Conservation (phyloP, 129 eudicot species). For the Gnaphalium uliginosum region DNA sequence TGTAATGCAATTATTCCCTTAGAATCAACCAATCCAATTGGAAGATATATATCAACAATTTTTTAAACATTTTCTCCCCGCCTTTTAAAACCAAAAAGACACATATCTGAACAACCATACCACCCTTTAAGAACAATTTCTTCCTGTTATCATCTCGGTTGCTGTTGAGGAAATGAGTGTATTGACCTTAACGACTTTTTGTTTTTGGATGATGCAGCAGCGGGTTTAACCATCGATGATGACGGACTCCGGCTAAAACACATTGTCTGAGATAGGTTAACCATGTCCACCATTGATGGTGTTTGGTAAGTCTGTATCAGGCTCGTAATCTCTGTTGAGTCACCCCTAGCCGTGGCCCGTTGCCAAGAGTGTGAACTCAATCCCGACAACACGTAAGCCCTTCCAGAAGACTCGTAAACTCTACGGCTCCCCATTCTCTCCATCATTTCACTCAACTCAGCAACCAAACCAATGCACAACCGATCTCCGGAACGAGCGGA, state of each 20-base stretch:
- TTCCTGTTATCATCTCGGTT: constrained; percentile 43
- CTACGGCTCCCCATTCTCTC: constrained; percentile 75
- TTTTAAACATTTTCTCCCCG: not conserved
- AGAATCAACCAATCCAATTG: constrained; percentile 6
- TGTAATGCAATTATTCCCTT: not conserved
- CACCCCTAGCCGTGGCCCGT: constrained; percentile 88
- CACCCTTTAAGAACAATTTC: not conserved
- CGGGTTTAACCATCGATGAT: constrained; percentile 46
- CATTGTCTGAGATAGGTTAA: constrained; percentile 69
- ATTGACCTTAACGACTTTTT: constrained; percentile 44
- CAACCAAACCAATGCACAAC: constrained; percentile 58
- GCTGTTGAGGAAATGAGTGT: constrained; percentile 59
- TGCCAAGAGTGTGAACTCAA: constrained; percentile 93
- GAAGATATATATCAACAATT: not conserved
- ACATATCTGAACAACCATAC: not conserved
- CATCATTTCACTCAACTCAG: constrained; percentile 71
- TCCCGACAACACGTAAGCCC: constrained; percentile 87
- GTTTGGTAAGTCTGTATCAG: constrained; percentile 65
- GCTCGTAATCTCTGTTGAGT: constrained; percentile 53
- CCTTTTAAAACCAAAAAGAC: not conserved
- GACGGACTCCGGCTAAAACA: constrained; percentile 49
- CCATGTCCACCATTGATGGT: constrained; percentile 84
- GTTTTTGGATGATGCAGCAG: constrained; percentile 38
- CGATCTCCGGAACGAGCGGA: constrained; percentile 55
- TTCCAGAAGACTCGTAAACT: constrained; percentile 66